Evolutionary conservation across 2,329 filamentous ascomycete species (phyloP), one percentile per base, ranked within the genome.

Genomic region (Aspergillus piperis): DNA sequence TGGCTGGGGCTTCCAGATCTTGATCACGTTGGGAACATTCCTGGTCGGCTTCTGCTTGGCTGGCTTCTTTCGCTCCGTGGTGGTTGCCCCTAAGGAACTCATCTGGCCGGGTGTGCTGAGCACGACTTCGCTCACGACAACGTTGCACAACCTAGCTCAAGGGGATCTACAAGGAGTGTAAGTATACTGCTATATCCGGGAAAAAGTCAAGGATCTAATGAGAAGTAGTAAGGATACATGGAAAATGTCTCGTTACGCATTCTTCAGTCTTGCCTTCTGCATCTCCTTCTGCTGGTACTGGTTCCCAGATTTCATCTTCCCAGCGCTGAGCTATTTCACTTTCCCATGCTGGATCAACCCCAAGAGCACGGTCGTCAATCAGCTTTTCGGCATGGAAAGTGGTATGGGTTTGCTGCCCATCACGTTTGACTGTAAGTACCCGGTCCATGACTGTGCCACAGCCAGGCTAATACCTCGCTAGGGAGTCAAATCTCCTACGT

Each of bases 41-140:
- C 84, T 87, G 0, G 88, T 88, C 65, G 86, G 88, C 0, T 87
- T 89, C 56, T 66, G 64, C 23, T 60, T 70, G 11, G 87, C 87
- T 0, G 87, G 87, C 1, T 81, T 88, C 63, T 82, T 88, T 77
- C 82, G 86, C 47, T 83, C 83, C 61, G 86, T 87, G 61, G 73
- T 89, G 3, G 73, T 77, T 0, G 64, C 66, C 27, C 74, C 74
- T 3, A 85, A 86, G 0, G 83, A 87, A 13, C 87, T 90, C 82
- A 88, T 85, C 2, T 85, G 84, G 84, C 83, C 82, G 0, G 74
- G 76, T 2, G 77, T 78, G 0, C 67, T 85, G 5, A 60, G 68
- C 11, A 86, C 87, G 23, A 86, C 88, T 11, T 85, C 87, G 0
- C 73, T 90, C 23, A 86, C 90, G 77, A 87, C 88, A 65, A 86